Evolutionary conservation across 2,329 filamentous ascomycete genomes (phyloP).

Genomic region (Grosmannia penicillata): DNA sequence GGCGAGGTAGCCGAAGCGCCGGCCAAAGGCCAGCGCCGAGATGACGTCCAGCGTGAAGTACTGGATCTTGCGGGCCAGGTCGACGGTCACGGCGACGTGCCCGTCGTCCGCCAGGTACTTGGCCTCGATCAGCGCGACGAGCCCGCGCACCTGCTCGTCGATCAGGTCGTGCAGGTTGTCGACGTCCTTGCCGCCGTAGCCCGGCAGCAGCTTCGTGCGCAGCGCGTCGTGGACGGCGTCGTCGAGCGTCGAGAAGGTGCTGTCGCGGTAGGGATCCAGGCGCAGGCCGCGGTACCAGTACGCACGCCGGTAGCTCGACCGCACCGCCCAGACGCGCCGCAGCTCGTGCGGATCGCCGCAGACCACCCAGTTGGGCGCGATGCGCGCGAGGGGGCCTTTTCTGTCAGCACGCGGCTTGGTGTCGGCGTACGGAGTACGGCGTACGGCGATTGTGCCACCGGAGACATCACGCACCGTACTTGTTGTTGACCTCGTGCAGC

Average conservation of each 20-base stretch:
- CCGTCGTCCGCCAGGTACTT: constrained; percentile 24
- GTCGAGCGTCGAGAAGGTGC: constrained; percentile 33
- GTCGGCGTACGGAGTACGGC: no score
- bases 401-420: no score
- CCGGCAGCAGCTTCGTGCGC: constrained; percentile 20
- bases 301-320: constrained; percentile 13
- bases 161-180: constrained; percentile 19
- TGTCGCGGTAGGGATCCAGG: constrained; percentile 34
- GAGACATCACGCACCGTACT: constrained; percentile 11
- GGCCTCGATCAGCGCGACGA: constrained; percentile 28
- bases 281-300: constrained; percentile 32
- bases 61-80: constrained; percentile 33
- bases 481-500: constrained; percentile 11
- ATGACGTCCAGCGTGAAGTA: constrained; percentile 42
- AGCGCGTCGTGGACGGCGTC: constrained; percentile 24
- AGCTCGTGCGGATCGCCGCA: constrained; percentile 16
- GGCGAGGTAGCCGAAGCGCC: constrained; percentile 30
- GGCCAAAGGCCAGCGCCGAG: constrained; percentile 32
- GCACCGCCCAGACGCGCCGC: constrained; percentile 16
- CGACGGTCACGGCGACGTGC: constrained; percentile 17
- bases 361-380: constrained; percentile 16
- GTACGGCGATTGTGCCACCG: no score
- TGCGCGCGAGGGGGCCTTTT: constrained; percentile 16
- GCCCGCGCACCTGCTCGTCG: constrained; percentile 27
- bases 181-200: constrained; percentile 17